Conservation (phyloP, 2,329 filamentous ascomycete species). For the Raffaelea arxii region DNA sequence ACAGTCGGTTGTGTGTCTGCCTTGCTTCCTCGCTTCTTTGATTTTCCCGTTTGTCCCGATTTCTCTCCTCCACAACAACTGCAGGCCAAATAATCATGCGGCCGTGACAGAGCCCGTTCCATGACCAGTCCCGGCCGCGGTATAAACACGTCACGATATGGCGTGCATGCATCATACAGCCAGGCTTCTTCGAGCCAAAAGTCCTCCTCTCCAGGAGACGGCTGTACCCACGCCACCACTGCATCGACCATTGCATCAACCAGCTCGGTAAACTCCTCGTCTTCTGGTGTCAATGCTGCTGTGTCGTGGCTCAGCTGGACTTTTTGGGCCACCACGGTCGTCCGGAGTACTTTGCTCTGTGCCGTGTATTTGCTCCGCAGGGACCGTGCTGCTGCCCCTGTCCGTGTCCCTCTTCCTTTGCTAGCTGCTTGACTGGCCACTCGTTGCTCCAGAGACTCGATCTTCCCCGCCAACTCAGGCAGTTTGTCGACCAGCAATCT, state of each 20-base stretch:
- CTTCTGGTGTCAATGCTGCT: conserved; percentile 58
- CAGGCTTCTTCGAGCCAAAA: conserved; percentile 19
- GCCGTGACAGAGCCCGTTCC: conserved; percentile 60
- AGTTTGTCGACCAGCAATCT: conserved; percentile 24
- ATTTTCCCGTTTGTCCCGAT: no score
- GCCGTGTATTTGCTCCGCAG: conserved; percentile 69
- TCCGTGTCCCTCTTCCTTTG: no score
- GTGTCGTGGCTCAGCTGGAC: conserved; percentile 71
- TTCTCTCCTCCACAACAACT: conserved; percentile 48
- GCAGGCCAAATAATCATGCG: conserved; percentile 70
- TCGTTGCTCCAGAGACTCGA: conserved; percentile 35
- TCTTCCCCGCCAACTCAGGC: conserved; percentile 35
- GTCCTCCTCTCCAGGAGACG: conserved; percentile 24
- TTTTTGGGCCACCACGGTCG: conserved; percentile 72
- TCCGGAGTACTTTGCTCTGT: conserved; percentile 59
- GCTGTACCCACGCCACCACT: conserved; percentile 28
- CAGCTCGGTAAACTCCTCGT: conserved; percentile 59
- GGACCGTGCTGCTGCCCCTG: background rate
- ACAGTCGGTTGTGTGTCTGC: conserved; percentile 25
- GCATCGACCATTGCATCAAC: conserved; percentile 46
- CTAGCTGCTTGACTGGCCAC: conserved; percentile 25
- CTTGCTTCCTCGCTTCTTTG: background rate
- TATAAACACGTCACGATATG: conserved; percentile 64
- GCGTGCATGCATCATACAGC: conserved; percentile 62
- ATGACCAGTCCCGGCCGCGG: conserved; percentile 61